Conservation (phyloP, 106 monocot species). For the Dioscorea alata region DNA sequence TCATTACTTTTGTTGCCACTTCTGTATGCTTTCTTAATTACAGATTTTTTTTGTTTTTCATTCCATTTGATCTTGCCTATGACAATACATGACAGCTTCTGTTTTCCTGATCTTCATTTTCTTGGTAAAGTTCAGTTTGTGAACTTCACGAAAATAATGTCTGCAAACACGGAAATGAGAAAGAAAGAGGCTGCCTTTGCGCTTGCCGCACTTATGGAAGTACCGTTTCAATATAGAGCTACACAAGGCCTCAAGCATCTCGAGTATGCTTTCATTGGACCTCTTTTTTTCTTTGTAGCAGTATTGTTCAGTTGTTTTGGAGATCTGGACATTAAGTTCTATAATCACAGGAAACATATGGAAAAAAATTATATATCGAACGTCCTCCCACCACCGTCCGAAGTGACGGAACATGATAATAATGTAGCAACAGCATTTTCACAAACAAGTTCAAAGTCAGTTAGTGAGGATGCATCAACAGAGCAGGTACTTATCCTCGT, state of each 20-base stretch:
- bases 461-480: slow-evolving; percentile 19
- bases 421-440: slow-evolving; percentile 15
- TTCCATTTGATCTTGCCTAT: too few species aligned
- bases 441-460: slow-evolving; percentile 21
- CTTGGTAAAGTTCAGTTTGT: slow-evolving; percentile 57
- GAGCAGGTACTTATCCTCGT: slow-evolving; percentile 44
- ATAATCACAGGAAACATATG: slow-evolving; percentile 28
- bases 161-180: slow-evolving; percentile 33
- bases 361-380: slow-evolving; percentile 8
- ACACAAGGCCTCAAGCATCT: slow-evolving; percentile 46
- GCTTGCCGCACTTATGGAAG: slow-evolving; percentile 95
- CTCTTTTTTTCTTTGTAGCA: background rate
- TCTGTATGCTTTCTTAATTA: too few species aligned
- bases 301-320: background rate
- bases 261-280: slow-evolving; percentile 28
- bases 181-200: slow-evolving; percentile 92
- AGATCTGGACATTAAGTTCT: background rate
- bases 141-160: slow-evolving; percentile 91
- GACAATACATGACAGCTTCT: background rate
- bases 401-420: slow-evolving; percentile 73
- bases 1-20: too few species aligned
- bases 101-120: background rate
- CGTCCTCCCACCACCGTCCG: slow-evolving; percentile 62
- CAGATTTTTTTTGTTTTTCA: too few species aligned
- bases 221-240: slow-evolving; percentile 84